phyloP scores from a whole-genome alignment of 1,284 basidiomycete species.

The Ganoderma meredithae region DNA sequence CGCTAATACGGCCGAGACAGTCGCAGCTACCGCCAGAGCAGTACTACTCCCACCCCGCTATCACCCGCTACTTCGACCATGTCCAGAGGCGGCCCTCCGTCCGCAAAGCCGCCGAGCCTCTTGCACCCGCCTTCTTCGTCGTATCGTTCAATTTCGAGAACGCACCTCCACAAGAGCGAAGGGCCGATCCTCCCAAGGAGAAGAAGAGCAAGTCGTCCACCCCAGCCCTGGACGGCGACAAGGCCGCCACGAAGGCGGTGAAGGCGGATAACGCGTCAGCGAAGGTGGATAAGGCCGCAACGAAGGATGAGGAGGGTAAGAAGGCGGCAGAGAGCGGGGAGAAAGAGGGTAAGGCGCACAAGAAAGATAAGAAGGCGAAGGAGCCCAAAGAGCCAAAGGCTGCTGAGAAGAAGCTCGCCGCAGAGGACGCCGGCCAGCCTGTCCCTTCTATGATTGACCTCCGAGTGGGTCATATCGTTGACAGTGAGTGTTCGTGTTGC shows the following conservation, averaged over 20 bases:
- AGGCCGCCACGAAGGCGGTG: slow-evolving; percentile 34
- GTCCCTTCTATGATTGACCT: slow-evolving; percentile 95
- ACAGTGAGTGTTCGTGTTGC: slow-evolving; percentile 62
- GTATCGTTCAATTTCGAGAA: slow-evolving; percentile 79
- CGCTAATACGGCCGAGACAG: slow-evolving; percentile 45
- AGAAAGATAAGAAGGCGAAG: slow-evolving; percentile 61
- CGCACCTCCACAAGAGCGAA: slow-evolving; percentile 78
- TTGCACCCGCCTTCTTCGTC: slow-evolving; percentile 63
- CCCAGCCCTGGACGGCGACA: slow-evolving; percentile 40
- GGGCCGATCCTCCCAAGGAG: slow-evolving; percentile 78
- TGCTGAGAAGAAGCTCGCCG: slow-evolving; percentile 49
- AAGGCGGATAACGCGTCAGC: slow-evolving; percentile 38
- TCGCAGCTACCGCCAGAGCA: slow-evolving; percentile 69
- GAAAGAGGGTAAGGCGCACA: slow-evolving; percentile 43
- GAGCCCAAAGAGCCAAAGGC: slow-evolving; percentile 44
- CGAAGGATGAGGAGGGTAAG: slow-evolving; percentile 38
- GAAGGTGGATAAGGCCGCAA: slow-evolving; percentile 38
- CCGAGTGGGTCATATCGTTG: slow-evolving; percentile 89
- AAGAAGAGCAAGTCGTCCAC: slow-evolving; percentile 73
- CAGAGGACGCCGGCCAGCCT: slow-evolving; percentile 74
- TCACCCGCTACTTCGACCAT: slow-evolving; percentile 94
- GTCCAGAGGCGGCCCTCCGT: slow-evolving; percentile 79
- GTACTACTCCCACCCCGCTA: slow-evolving; percentile 78
- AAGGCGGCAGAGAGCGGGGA: slow-evolving; percentile 38
- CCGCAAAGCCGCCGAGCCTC: slow-evolving; percentile 57